Conservation (phyloP, 352 stramenopile species). For the Vaucheria bursata region DNA sequence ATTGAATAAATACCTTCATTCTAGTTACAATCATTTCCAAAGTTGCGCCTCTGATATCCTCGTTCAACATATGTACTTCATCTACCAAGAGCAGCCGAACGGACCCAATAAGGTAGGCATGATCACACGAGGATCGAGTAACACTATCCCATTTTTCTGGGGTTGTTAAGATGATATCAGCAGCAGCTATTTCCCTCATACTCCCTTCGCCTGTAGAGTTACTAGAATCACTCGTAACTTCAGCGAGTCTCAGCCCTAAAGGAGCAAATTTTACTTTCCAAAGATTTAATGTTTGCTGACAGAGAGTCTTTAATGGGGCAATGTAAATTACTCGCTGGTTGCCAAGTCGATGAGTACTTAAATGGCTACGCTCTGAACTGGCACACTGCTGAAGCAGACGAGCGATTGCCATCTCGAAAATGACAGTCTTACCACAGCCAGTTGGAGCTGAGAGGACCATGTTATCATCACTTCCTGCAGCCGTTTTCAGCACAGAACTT, state of each 20-base stretch:
- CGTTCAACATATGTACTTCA: constrained; percentile 49
- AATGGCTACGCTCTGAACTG: background rate
- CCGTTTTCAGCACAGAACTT: constrained; percentile 19
- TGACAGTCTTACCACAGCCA: constrained; percentile 73
- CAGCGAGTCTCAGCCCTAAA: constrained; percentile 32
- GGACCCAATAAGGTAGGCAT: constrained; percentile 32
- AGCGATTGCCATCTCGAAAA: constrained; percentile 80
- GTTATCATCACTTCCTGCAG: constrained; percentile 58
- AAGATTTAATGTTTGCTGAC: constrained; percentile 37
- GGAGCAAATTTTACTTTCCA: constrained; percentile 44
- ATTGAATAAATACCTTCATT: too few relatives aligned
- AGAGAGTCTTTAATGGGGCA: constrained; percentile 45
- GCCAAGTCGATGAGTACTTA: constrained; percentile 12
- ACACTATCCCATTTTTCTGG: constrained; percentile 96
- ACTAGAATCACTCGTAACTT: constrained; percentile 44
- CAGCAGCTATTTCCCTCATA: constrained; percentile 44
- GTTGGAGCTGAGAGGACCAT: constrained; percentile 76
- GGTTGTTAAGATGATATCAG: constrained; percentile 92
- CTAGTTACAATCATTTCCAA: constrained; percentile 48
- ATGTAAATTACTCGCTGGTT: constrained; percentile 44
- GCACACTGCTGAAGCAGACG: constrained; percentile 56
- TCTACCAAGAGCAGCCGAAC: constrained; percentile 43
- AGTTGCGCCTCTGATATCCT: constrained; percentile 43
- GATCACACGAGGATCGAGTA: constrained; percentile 72
- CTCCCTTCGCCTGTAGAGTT: background rate